These are phyloP conservation scores for Hyphopichia khmerensis DNA, from an alignment of 1,139 yeast genomes.

Conservation along the genomic window DNA sequence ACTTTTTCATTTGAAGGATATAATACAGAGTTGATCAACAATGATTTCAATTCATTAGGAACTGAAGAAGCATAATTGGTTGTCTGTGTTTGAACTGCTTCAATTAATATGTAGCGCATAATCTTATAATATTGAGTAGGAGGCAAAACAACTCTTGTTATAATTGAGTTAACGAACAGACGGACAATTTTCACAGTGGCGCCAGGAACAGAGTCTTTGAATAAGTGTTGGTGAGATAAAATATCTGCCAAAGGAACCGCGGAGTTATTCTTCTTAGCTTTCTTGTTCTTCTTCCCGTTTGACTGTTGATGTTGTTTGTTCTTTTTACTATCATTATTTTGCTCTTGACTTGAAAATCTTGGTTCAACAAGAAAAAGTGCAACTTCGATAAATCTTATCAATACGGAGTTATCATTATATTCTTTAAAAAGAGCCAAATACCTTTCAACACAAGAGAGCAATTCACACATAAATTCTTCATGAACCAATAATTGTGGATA, in stretches of 20 bases:
- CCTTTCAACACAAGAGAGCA: conserved; percentile 27
- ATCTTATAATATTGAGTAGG: conserved; percentile 64
- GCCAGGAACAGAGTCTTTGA: conserved; percentile 41
- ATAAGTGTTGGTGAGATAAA: conserved; percentile 64
- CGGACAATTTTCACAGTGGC: conserved; percentile 40
- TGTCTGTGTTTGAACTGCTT: conserved; percentile 36
- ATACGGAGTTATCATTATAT: conserved; percentile 36
- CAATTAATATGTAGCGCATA: conserved; percentile 54
- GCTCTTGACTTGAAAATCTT: conserved; percentile 14
- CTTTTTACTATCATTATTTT: conserved; percentile 1
- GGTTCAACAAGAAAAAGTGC: conserved; percentile 47
- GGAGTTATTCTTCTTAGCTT: conserved; percentile 42
- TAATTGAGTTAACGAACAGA: conserved; percentile 47
- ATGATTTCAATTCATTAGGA: conserved; percentile 30
- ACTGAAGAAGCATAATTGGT: conserved; percentile 23
- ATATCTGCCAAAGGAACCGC: conserved; percentile 64
- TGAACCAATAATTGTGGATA: conserved; percentile 25
- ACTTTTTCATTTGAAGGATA: conserved; percentile 65
- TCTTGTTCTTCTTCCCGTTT: conserved; percentile 14
- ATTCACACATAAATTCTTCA: conserved; percentile 28
- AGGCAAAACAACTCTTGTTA: conserved; percentile 55
- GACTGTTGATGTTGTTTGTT: conserved; percentile 5
- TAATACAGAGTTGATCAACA: conserved; percentile 54
- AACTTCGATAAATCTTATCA: conserved; percentile 46
- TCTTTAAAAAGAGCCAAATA: conserved; percentile 31